Percentiles rank a stretch among this genome's conserved stretches.
These are phyloP conservation scores for Davidsoniella virescens DNA, from an alignment of 2,329 filamentous ascomycete genomes.

Conservation along the genomic window DNA sequence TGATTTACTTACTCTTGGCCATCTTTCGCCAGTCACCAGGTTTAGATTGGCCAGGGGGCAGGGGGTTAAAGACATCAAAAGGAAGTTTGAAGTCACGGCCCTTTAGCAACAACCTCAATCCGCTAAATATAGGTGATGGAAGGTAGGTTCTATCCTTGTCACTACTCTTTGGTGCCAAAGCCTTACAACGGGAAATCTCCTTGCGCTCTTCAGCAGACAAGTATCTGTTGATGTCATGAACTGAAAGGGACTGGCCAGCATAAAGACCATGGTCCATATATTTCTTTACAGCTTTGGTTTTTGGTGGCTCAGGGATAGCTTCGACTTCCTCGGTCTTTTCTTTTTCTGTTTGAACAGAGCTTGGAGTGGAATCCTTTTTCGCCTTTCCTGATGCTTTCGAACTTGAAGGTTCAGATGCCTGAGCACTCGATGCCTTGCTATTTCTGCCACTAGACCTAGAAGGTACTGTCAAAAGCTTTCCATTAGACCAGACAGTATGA, in stretches of 20 bases:
- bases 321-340: constrained; percentile 19
- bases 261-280: constrained; percentile 77
- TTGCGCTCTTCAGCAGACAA: constrained; percentile 36
- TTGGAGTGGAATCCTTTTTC: constrained; percentile 13
- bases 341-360: constrained; percentile 13
- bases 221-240: constrained; percentile 28
- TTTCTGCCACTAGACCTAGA: constrained; percentile 25
- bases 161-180: constrained; percentile 17
- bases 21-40: constrained; percentile 86
- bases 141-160: constrained; percentile 40
- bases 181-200: constrained; percentile 21
- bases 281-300: constrained; percentile 44
- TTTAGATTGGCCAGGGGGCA: constrained; percentile 73
- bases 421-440: constrained; percentile 17
- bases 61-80: constrained; percentile 75
- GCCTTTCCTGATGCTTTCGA: not conserved
- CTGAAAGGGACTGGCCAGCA: constrained; percentile 54
- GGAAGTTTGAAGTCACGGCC: constrained; percentile 78
- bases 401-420: not conserved
- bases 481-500: constrained; percentile 48
- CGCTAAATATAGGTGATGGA: constrained; percentile 65
- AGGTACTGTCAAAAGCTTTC: constrained; percentile 37
- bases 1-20: constrained; percentile 56
- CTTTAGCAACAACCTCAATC: constrained; percentile 51
- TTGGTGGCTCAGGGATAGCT: constrained; percentile 23